These are phyloP conservation scores for Tulasnella sp. DNA, from an alignment of 768 basidiomycete genomes.

Conservation along the genomic window DNA sequence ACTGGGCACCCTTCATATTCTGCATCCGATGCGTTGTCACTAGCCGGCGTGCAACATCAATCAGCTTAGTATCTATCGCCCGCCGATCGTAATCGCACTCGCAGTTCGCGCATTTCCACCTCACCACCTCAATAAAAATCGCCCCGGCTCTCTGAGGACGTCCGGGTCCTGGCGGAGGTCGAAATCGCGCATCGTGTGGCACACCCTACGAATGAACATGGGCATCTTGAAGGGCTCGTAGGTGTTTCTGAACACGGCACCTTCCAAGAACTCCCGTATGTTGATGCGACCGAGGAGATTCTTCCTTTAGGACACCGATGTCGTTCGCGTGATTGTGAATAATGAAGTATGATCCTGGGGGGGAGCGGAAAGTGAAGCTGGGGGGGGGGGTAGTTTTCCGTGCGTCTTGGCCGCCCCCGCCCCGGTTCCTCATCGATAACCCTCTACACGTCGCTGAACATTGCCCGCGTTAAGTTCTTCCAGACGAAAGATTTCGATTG, in stretches of 20 bases:
- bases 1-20: conserved; percentile 79
- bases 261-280: conserved; percentile 73
- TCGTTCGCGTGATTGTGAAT: conserved; percentile 78
- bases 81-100: conserved; percentile 82
- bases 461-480: conserved; percentile 65
- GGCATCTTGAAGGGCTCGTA: conserved; percentile 77
- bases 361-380: conserved; percentile 67
- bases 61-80: conserved; percentile 75
- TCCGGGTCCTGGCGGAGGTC: conserved; percentile 92
- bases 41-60: conserved; percentile 59
- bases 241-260: conserved; percentile 82
- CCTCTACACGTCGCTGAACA: conserved; percentile 55
- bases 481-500: conserved; percentile 65
- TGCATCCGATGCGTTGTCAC: conserved; percentile 75
- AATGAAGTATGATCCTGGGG: conserved; percentile 76
- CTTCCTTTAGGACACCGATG: conserved; percentile 80
- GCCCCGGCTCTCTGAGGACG: conserved; percentile 41
- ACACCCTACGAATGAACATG: conserved; percentile 81
- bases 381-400: conserved; percentile 37
- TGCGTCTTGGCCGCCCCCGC: conserved; percentile 43
- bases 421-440: conserved; percentile 44
- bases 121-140: conserved; percentile 19
- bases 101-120: conserved; percentile 64
- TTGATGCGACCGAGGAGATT: conserved; percentile 82
- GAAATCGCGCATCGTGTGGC: conserved; percentile 76